These are phyloP conservation scores for Boletus sensibilis DNA, from an alignment of 768 basidiomycete genomes.

Conservation along the genomic window DNA sequence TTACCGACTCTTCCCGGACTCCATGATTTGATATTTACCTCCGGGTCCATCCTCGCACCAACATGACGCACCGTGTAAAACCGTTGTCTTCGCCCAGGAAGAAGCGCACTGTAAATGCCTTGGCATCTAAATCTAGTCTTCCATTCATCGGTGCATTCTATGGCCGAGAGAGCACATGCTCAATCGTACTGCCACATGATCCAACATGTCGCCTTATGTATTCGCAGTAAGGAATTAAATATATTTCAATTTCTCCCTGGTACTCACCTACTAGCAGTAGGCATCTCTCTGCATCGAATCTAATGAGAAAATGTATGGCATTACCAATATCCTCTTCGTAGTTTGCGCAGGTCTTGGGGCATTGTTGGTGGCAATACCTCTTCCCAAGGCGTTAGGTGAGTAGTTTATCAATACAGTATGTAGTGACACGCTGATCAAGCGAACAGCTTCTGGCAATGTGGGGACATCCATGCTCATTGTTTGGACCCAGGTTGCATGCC, in stretches of 20 bases:
- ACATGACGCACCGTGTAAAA: neutral
- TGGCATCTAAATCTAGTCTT: too few relatives aligned
- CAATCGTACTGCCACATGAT: neutral
- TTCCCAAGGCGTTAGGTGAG: conserved; percentile 57
- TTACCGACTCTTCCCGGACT: neutral
- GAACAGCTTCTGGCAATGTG: conserved; percentile 26
- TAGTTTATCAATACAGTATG: neutral
- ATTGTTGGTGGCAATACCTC: conserved; percentile 43
- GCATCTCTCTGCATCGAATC: neutral
- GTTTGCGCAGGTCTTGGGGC: conserved; percentile 39
- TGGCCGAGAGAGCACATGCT: neutral
- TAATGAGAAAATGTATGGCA: conserved; percentile 5
- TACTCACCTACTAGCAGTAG: neutral
- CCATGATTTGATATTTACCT: neutral
- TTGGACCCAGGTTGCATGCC: conserved; percentile 31
- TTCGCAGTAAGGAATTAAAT: neutral
- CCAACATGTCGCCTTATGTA: neutral
- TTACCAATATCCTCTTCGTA: conserved; percentile 21
- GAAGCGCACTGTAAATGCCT: too few relatives aligned
- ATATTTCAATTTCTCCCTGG: neutral
- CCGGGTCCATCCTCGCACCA: neutral
- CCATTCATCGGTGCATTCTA: neutral
- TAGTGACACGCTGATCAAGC: neutral
- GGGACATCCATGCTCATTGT: conserved; percentile 35
- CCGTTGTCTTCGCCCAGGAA: neutral